phyloP scores from a whole-genome alignment of 768 basidiomycete species.

The Mycena filopes region DNA sequence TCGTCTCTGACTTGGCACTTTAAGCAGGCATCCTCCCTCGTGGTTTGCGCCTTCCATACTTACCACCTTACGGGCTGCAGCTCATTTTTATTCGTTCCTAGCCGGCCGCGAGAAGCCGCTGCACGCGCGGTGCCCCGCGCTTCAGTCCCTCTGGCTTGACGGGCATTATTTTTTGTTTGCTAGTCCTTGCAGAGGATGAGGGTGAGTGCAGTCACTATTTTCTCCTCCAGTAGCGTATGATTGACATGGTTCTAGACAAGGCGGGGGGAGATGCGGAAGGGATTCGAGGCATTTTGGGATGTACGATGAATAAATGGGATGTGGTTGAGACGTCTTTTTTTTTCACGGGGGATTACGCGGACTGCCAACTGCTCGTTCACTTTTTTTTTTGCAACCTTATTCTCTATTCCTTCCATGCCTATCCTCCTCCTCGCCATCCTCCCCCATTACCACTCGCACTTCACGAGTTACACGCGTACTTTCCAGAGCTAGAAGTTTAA shows the following conservation, averaged over 20 bases:
- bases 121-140: background rate
- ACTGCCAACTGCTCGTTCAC: no score
- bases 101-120: constrained; percentile 47
- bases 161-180: background rate
- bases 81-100: background rate
- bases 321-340: no score
- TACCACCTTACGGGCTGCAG: constrained; percentile 41
- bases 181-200: background rate
- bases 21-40: constrained; percentile 18
- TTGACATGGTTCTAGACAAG: background rate
- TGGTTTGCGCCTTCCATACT: background rate
- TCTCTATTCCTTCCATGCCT: no score
- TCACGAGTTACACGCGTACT: no score
- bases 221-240: background rate
- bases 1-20: constrained; percentile 40
- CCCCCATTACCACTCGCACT: no score
- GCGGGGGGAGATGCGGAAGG: background rate
- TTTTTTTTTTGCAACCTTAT: no score
- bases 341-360: no score
- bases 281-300: background rate
- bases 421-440: no score
- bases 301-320: background rate
- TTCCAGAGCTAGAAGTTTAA: no score
- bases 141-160: constrained; percentile 2
- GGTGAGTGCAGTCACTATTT: background rate